These are phyloP conservation scores for Eruca vesicaria DNA, from an alignment of 441 rosid species.

Conservation along the genomic window DNA sequence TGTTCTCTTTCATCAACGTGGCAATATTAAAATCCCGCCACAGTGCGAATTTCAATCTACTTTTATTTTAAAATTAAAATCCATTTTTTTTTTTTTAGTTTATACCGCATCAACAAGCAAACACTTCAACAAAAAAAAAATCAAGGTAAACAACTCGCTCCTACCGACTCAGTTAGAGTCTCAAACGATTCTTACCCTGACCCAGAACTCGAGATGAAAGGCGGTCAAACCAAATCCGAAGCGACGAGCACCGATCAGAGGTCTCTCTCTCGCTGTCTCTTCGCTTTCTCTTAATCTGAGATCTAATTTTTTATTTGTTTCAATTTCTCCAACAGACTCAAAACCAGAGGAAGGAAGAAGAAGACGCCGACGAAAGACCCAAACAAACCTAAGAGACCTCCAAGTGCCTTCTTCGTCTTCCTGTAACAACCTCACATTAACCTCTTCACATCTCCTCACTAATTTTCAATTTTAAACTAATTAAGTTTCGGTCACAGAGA, in stretches of 20 bases:
- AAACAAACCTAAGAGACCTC: slow-evolving; percentile 72
- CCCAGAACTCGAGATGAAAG: slow-evolving; percentile 28
- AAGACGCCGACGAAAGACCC: slow-evolving; percentile 70
- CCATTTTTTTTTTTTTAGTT: neutral
- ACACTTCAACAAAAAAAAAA: slow-evolving; percentile 4
- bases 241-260: slow-evolving; percentile 26
- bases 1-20: neutral
- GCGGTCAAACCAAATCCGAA: slow-evolving; percentile 20
- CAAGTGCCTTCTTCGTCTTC: slow-evolving; percentile 76
- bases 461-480: neutral
- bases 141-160: slow-evolving; percentile 25
- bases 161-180: slow-evolving; percentile 31
- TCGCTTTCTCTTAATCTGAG: slow-evolving; percentile 7
- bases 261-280: neutral
- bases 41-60: neutral
- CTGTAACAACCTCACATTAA: slow-evolving; percentile 37
- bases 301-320: too few relatives aligned
- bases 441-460: too few relatives aligned
- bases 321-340: slow-evolving; percentile 41
- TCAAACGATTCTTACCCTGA: slow-evolving; percentile 3
- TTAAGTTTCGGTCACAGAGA: slow-evolving; percentile 38
- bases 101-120: slow-evolving; percentile 4
- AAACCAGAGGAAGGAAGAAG: slow-evolving; percentile 52
- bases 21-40: neutral
- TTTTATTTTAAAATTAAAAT: neutral